Conservation (phyloP, 164 flowering plant species). For the Litsea cubeba region DNA sequence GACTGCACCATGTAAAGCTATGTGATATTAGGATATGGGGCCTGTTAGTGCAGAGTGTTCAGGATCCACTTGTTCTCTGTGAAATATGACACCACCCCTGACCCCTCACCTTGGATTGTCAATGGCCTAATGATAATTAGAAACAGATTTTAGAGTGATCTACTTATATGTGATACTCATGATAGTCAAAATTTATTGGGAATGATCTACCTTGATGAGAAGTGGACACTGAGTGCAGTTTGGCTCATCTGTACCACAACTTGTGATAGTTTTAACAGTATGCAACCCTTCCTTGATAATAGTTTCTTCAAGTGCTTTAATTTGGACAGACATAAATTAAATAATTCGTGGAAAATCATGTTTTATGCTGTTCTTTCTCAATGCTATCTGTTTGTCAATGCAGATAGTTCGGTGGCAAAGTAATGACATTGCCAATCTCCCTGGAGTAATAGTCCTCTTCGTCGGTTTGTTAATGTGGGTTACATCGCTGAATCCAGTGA, state of each 20-base stretch:
- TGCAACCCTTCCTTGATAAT: not conserved
- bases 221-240: not conserved
- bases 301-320: not conserved
- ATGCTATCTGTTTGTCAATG: not conserved
- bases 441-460: slow-evolving; percentile 71
- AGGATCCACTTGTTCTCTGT: too few species aligned
- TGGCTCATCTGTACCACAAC: not conserved
- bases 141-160: too few species aligned
- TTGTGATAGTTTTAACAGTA: not conserved
- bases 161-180: too few species aligned
- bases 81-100: too few species aligned
- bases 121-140: too few species aligned
- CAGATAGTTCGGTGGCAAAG: slow-evolving; percentile 70
- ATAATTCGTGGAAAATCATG: not conserved
- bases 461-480: slow-evolving; percentile 85
- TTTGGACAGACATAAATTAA: not conserved
- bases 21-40: too few species aligned
- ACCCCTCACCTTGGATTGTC: too few species aligned
- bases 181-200: too few species aligned
- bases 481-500: slow-evolving; percentile 60
- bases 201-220: not conserved
- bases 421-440: slow-evolving; percentile 56
- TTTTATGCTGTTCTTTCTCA: not conserved
- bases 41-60: too few species aligned
- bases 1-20: too few species aligned